Evolutionary conservation across 306 rosid genomes (phyloP).

Genomic region (Vachellia pachyceras): DNA sequence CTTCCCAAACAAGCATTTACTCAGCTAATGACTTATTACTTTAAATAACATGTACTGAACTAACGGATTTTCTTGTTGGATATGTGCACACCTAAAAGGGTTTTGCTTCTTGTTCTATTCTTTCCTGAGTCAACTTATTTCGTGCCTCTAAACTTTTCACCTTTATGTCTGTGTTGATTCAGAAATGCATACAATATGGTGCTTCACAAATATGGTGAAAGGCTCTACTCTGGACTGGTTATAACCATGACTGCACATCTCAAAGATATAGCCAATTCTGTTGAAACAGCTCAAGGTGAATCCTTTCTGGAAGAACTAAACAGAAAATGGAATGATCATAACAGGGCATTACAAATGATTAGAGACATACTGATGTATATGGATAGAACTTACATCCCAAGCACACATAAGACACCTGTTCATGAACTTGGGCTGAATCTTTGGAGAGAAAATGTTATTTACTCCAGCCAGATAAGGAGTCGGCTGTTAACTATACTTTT

Average conservation of each 20-base stretch:
- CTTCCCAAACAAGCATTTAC: no score
- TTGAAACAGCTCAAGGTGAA: constrained; percentile 91
- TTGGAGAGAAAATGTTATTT: constrained; percentile 87
- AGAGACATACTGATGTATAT: constrained; percentile 95
- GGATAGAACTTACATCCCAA: constrained; percentile 95
- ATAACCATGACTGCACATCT: constrained; percentile 85
- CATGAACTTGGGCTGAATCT: constrained; percentile 92
- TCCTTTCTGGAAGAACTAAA: constrained; percentile 87
- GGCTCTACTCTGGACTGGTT: constrained; percentile 79
- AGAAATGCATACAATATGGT: constrained; percentile 98
- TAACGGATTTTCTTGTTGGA: constrained; percentile 14
- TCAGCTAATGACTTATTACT: neutral
- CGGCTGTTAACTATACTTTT: constrained; percentile 76
- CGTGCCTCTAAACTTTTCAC: constrained; percentile 29
- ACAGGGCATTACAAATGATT: constrained; percentile 89
- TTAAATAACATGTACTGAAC: constrained; percentile 3
- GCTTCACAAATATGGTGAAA: constrained; percentile 96
- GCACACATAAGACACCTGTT: constrained; percentile 85
- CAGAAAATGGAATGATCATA: constrained; percentile 89
- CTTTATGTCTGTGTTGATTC: constrained; percentile 40
- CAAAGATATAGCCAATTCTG: constrained; percentile 71
- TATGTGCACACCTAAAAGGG: neutral
- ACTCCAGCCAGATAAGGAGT: constrained; percentile 74
- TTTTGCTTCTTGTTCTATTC: constrained; percentile 5
- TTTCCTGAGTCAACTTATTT: neutral